A percentile compares a stretch with the other conserved stretches of the same genome.
These are phyloP conservation scores for Ustilago hordei DNA, from an alignment of 1,284 basidiomycete genomes.

Conservation along the genomic window DNA sequence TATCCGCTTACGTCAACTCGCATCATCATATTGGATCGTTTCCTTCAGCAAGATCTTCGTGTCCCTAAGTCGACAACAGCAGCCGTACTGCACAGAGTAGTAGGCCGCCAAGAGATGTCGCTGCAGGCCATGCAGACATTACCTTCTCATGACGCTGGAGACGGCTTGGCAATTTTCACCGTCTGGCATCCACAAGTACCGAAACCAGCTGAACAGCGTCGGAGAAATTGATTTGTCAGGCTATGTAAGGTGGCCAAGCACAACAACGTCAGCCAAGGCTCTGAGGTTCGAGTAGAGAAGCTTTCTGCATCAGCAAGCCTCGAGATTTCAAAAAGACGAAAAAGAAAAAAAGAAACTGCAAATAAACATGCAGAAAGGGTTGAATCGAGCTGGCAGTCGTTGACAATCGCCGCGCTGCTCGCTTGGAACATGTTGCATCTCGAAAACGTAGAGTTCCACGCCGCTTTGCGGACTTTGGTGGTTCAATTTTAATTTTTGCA, in stretches of 20 bases:
- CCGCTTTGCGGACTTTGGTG: neutral
- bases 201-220: neutral
- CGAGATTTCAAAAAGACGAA: neutral
- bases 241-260: neutral
- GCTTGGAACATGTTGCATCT: neutral
- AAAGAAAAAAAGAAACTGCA: neutral
- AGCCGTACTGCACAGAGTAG: neutral
- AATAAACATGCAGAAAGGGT: neutral
- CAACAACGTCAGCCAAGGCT: slow-evolving; percentile 23
- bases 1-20: no score
- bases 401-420: neutral
- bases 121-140: neutral
- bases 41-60: neutral
- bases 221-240: no score
- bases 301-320: slow-evolving; percentile 1
- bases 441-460: neutral
- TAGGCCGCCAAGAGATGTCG: slow-evolving; percentile 1
- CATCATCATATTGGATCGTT: no score
- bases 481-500: neutral
- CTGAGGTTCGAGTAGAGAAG: neutral
- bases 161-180: neutral
- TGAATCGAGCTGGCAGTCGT: neutral
- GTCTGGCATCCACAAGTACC: neutral
- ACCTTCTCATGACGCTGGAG: slow-evolving; percentile 3
- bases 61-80: neutral